Conservation (phyloP, 2,329 filamentous ascomycete genomes). For the Geosmithia flava region DNA sequence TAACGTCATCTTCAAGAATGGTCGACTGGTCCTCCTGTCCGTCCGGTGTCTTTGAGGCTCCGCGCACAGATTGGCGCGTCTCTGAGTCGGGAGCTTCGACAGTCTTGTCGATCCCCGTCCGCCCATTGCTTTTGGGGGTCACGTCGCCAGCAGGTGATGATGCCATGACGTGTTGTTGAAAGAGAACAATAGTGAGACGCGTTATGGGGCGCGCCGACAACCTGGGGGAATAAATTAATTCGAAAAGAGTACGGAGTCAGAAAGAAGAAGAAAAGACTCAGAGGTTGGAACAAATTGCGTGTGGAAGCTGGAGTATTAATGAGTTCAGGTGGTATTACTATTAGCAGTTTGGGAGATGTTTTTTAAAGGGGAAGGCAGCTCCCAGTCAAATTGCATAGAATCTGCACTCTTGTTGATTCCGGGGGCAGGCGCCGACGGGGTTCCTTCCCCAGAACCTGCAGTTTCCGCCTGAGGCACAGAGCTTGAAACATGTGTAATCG, state of each 20-base stretch:
- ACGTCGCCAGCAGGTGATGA: not conserved
- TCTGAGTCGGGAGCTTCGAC: not conserved
- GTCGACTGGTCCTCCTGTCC: constrained; percentile 13
- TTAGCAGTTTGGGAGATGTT: not conserved
- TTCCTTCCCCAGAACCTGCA: not conserved
- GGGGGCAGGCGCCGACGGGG: not conserved
- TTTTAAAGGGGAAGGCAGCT: not conserved
- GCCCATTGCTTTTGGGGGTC: not conserved
- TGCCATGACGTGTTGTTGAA: not conserved
- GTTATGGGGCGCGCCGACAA: not conserved
- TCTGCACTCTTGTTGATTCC: not conserved
- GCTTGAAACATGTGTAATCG: not conserved
- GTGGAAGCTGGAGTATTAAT: not conserved
- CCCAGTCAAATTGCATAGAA: not conserved
- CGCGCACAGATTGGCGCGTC: not conserved
- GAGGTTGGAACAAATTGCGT: not conserved
- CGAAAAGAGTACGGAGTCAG: not conserved
- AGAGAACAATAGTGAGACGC: not conserved
- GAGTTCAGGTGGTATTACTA: not conserved
- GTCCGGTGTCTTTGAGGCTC: constrained; percentile 22
- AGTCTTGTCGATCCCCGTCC: not conserved
- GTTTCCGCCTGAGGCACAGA: not conserved
- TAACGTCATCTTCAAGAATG: constrained; percentile 19
- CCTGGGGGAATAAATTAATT: not conserved
- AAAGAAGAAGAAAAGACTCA: not conserved